phyloP scores from a whole-genome alignment of 306 rosid species.

The Lagenaria siceraria region DNA sequence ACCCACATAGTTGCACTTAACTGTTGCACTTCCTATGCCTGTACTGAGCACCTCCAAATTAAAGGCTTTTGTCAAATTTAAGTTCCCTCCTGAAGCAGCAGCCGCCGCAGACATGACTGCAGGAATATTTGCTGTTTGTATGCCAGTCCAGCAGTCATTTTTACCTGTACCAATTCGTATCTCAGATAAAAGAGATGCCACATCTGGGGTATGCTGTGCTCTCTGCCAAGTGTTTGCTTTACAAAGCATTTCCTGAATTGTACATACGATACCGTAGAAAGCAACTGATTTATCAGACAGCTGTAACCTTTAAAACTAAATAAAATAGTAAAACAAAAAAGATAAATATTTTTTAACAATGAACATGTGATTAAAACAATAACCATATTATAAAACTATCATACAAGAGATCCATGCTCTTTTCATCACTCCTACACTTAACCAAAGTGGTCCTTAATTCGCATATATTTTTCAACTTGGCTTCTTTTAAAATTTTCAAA shows the following conservation, averaged over 20 bases:
- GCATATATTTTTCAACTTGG: background rate
- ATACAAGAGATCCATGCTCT: background rate
- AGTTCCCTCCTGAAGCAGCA: conserved; percentile 88
- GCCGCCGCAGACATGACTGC: conserved; percentile 98
- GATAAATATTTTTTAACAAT: background rate
- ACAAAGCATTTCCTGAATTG: conserved; percentile 74
- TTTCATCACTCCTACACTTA: background rate
- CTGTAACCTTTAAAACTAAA: background rate
- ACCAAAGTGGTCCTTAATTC: background rate
- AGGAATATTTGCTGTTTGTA: conserved; percentile 79
- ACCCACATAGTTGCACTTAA: conserved; percentile 91
- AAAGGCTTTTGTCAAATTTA: conserved; percentile 78
- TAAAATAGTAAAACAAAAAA: background rate
- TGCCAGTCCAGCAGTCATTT: conserved; percentile 73
- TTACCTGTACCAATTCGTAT: conserved; percentile 85
- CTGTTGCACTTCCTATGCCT: conserved; percentile 75
- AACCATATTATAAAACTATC: background rate
- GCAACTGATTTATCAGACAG: background rate
- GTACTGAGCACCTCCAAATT: conserved; percentile 92
- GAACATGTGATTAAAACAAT: background rate
- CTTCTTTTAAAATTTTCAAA: background rate
- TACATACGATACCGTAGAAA: background rate
- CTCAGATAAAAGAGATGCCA: conserved; percentile 86
- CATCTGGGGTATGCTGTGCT: conserved; percentile 81
- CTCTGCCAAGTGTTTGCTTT: conserved; percentile 95